Evolutionary conservation across 352 stramenopile species (phyloP).

Genomic region (Phytophthora nicotianae): DNA sequence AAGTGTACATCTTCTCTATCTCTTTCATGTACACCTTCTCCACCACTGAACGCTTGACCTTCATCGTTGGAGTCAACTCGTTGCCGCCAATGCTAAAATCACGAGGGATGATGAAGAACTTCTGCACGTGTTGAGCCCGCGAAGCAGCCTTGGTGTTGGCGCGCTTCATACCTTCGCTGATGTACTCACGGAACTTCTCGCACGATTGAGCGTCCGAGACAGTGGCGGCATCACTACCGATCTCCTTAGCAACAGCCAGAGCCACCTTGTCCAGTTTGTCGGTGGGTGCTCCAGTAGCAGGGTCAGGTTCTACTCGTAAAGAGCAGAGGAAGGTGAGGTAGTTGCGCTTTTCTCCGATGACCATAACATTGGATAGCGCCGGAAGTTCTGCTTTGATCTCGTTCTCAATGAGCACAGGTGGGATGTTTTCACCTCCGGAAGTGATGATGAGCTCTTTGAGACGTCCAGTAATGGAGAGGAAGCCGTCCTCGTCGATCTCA

Average conservation of each 20-base stretch:
- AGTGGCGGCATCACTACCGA: slow-evolving; percentile 67
- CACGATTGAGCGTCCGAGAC: slow-evolving; percentile 66
- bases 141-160: slow-evolving; percentile 57
- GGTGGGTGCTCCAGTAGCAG: slow-evolving; percentile 52
- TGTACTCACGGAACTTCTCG: slow-evolving; percentile 74
- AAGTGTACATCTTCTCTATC: slow-evolving; percentile 60
- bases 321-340: slow-evolving; percentile 89
- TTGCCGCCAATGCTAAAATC: slow-evolving; percentile 86
- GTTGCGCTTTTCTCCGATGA: slow-evolving; percentile 91
- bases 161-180: slow-evolving; percentile 63
- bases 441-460: slow-evolving; percentile 95
- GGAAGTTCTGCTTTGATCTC: slow-evolving; percentile 82
- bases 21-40: slow-evolving; percentile 86
- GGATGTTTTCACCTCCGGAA: slow-evolving; percentile 91
- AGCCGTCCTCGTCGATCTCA: slow-evolving; percentile 78
- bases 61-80: slow-evolving; percentile 93
- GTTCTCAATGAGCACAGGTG: slow-evolving; percentile 88
- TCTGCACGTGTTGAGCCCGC: slow-evolving; percentile 67
- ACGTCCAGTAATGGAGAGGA: slow-evolving; percentile 91
- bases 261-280: slow-evolving; percentile 73
- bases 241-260: slow-evolving; percentile 58
- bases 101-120: slow-evolving; percentile 63
- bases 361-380: slow-evolving; percentile 85
- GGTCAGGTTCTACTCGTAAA: slow-evolving; percentile 68
- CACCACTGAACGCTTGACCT: slow-evolving; percentile 91